Conservation (phyloP, 352 stramenopile genomes). For the Elongisporangium undulatum region DNA sequence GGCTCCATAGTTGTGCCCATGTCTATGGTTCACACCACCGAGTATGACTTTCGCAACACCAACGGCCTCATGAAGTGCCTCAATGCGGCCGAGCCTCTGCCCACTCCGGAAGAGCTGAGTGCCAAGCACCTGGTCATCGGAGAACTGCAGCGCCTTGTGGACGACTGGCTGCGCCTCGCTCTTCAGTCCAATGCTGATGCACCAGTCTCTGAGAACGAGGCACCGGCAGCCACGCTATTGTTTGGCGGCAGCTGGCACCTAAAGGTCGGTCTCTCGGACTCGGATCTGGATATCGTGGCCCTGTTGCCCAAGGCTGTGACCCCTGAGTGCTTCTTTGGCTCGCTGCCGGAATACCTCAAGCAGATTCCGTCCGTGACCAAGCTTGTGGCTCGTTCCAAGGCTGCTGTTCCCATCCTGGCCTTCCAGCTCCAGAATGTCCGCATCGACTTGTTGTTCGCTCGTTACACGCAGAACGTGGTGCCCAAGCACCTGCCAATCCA, state of each 20-base stretch:
- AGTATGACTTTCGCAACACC: slow-evolving; percentile 80
- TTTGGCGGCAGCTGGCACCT: slow-evolving; percentile 80
- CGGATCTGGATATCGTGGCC: slow-evolving; percentile 75
- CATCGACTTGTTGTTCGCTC: slow-evolving; percentile 76
- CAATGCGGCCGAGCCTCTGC: slow-evolving; percentile 55
- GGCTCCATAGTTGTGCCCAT: slow-evolving; percentile 51
- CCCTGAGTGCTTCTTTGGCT: slow-evolving; percentile 60
- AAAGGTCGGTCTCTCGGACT: slow-evolving; percentile 71
- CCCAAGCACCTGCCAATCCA: slow-evolving; percentile 75
- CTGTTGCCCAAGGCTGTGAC: slow-evolving; percentile 64
- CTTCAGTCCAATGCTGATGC: slow-evolving; percentile 16
- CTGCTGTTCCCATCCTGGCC: slow-evolving; percentile 61
- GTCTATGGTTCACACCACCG: slow-evolving; percentile 46
- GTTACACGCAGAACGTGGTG: slow-evolving; percentile 59
- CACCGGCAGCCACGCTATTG: slow-evolving; percentile 51
- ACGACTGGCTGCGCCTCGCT: slow-evolving; percentile 57
- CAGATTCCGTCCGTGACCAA: slow-evolving; percentile 35
- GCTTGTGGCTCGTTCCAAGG: slow-evolving; percentile 71
- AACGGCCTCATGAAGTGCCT: slow-evolving; percentile 81
- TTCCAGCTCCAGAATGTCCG: slow-evolving; percentile 68
- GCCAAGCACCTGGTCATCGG: slow-evolving; percentile 77
- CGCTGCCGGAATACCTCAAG: slow-evolving; percentile 48
- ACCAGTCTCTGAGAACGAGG: slow-evolving; percentile 10
- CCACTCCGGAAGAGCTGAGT: slow-evolving; percentile 50
- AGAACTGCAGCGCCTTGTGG: slow-evolving; percentile 64